These are phyloP conservation scores for Emmonsiellopsis sp. DNA, from an alignment of 2,329 filamentous ascomycete species.

Conservation along the genomic window DNA sequence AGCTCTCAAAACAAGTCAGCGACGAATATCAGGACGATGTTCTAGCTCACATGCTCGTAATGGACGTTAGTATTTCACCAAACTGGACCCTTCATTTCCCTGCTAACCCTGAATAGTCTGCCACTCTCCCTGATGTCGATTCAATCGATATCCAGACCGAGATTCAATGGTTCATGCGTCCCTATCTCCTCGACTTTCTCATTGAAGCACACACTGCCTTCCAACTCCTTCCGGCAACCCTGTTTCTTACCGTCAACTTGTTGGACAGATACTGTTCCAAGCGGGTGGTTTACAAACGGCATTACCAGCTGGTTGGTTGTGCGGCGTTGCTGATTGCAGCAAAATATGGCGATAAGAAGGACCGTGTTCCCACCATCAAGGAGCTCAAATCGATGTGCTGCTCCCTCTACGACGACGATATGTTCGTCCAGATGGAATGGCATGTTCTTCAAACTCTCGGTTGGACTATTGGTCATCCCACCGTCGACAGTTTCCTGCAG, in stretches of 20 bases:
- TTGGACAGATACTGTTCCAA: constrained; percentile 97
- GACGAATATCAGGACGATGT: constrained; percentile 94
- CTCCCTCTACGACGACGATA: constrained; percentile 93
- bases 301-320: constrained; percentile 96
- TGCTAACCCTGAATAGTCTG: constrained; percentile 41
- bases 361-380: constrained; percentile 91
- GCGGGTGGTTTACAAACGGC: constrained; percentile 95
- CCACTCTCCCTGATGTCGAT: constrained; percentile 90
- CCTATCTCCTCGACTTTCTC: constrained; percentile 95
- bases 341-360: constrained; percentile 98
- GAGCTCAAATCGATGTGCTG: constrained; percentile 99
- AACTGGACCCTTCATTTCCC: neutral
- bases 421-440: constrained; percentile 99
- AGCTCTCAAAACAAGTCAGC: constrained; percentile 73
- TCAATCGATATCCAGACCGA: constrained; percentile 98
- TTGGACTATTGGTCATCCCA: constrained; percentile 93
- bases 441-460: constrained; percentile 95
- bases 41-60: constrained; percentile 84
- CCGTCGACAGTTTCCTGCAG: constrained; percentile 87
- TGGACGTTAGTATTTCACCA: constrained; percentile 55
- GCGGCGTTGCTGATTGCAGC: constrained; percentile 91
- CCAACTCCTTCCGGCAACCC: constrained; percentile 82
- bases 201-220: constrained; percentile 96
- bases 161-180: constrained; percentile 99
- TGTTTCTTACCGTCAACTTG: constrained; percentile 93